Evolutionary conservation across 306 rosid species (phyloP), one percentile per base, ranked within the genome.

Genomic region (Abrus pulchellus): DNA sequence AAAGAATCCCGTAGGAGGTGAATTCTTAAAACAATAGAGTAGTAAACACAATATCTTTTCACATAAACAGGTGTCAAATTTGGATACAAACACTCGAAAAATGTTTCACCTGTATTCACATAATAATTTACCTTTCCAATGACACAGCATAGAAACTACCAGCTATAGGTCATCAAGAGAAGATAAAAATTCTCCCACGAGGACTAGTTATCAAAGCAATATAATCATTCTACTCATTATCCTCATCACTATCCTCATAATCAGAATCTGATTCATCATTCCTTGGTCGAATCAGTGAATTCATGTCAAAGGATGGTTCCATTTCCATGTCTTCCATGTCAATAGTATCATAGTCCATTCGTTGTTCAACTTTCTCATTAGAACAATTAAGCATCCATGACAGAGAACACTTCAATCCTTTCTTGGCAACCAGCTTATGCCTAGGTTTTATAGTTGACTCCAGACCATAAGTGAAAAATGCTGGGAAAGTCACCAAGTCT

Each of bases 301-400:
- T 85, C 97, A 96, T 93, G 79, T 93, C 85, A 79, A 96, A 96
- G 20, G 93, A 78, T 6, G 88, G 87, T 63, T 82, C 89, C 43
- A 79, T 86, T 76, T 89, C 98, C 99, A 96, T 93, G 87, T 96
- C 99, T 74, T 96, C 98, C 91, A 93, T 84, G 72, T 89, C 98
- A 61, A 96, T 96, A 13, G 98, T 93, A 64, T 93, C 99, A 9
- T 96, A 96, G 38, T 85, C 89, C 92, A 96, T 92, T 61, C 99
- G 90, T 79, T 92, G 94, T 64, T 87, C 83, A 78, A 96, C 93
- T 85, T 91, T 96, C 77, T 90, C 97, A 82, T 93, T 89, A 1
- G 97, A 92, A 86, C 99, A 96, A 80, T 93, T 89, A 74, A 96
- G 98, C 86, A 96, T 90, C 99, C 98, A 96, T 57, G 97, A 90